These are phyloP conservation scores for Aplosporella prunicola DNA, from an alignment of 2,329 filamentous ascomycete species.

Conservation along the genomic window DNA sequence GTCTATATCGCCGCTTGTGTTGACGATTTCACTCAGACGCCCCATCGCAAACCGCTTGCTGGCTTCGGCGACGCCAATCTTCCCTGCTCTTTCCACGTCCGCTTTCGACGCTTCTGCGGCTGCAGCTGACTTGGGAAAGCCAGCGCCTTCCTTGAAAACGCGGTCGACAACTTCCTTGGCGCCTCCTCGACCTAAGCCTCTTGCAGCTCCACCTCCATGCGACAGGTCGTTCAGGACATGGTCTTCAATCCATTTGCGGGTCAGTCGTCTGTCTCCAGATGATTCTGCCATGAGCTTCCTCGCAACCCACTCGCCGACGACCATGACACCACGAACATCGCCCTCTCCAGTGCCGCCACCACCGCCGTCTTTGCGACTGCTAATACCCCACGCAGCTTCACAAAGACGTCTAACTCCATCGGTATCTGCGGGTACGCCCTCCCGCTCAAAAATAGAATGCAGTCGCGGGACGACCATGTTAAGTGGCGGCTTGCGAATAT, in stretches of 20 bases:
- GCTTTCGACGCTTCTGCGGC: constrained; percentile 20
- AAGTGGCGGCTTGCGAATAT: constrained; percentile 78
- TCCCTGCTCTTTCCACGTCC: constrained; percentile 37
- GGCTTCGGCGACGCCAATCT: constrained; percentile 60
- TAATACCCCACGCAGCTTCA: constrained; percentile 74
- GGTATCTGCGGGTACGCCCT: constrained; percentile 78
- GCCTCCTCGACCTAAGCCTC: constrained; percentile 62
- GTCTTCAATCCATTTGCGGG: constrained; percentile 66
- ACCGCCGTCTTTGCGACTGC: constrained; percentile 54
- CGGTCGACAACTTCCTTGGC: constrained; percentile 65
- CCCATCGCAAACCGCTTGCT: constrained; percentile 64
- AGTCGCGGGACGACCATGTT: constrained; percentile 77
- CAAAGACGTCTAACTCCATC: constrained; percentile 81
- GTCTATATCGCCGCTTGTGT: constrained; percentile 69
- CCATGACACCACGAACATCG: constrained; percentile 74
- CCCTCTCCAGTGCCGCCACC: constrained; percentile 54
- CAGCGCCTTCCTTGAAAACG: constrained; percentile 71
- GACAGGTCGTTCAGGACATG: constrained; percentile 59
- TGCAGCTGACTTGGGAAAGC: constrained; percentile 55
- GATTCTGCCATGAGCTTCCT: constrained; percentile 49
- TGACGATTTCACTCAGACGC: constrained; percentile 64
- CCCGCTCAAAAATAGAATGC: constrained; percentile 76
- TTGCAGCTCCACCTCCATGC: constrained; percentile 60
- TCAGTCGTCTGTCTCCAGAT: constrained; percentile 44
- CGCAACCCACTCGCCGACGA: constrained; percentile 80